A percentile compares a stretch with the other conserved stretches of the same genome.
Evolutionary conservation across 345 rosid genomes (phyloP).

Genomic region (Arabidopsis arenosa): DNA sequence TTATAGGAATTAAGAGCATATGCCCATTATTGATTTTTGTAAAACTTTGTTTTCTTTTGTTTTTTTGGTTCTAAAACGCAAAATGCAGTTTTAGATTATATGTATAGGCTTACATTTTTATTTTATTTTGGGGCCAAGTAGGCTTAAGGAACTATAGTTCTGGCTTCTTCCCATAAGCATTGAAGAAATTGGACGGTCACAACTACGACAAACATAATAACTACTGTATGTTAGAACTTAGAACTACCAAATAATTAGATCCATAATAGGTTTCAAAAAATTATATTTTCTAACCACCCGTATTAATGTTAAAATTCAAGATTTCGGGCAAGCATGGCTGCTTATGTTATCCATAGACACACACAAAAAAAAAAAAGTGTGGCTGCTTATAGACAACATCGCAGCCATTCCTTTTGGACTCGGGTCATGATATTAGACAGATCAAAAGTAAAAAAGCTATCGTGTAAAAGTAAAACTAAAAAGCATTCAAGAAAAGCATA

Average conservation of each 20-base stretch:
- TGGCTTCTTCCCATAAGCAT: too few relatives aligned
- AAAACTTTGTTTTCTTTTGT: too few relatives aligned
- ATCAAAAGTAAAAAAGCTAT: not conserved
- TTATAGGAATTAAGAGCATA: too few relatives aligned
- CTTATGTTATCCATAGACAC: too few relatives aligned
- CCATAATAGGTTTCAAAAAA: not conserved
- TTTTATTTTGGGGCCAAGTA: too few relatives aligned
- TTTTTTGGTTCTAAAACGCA: not conserved
- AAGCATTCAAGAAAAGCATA: slow-evolving; percentile 16
- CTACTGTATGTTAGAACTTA: not conserved
- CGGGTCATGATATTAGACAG: not conserved
- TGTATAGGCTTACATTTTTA: too few relatives aligned
- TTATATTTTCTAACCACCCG: not conserved
- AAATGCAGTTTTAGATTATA: not conserved
- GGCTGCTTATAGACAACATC: slow-evolving; percentile 23
- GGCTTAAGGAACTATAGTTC: too few relatives aligned
- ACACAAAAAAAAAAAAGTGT: too few relatives aligned
- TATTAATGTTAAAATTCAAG: not conserved
- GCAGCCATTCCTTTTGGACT: slow-evolving; percentile 13
- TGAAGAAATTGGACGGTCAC: too few relatives aligned
- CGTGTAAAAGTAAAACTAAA: not conserved
- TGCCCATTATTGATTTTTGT: too few relatives aligned
- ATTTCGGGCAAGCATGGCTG: not conserved
- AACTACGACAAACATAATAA: not conserved
- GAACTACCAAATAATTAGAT: too few relatives aligned